Evolutionary conservation across 1,139 yeast species (phyloP).

Genomic region (Nakaseomyces sp.): DNA sequence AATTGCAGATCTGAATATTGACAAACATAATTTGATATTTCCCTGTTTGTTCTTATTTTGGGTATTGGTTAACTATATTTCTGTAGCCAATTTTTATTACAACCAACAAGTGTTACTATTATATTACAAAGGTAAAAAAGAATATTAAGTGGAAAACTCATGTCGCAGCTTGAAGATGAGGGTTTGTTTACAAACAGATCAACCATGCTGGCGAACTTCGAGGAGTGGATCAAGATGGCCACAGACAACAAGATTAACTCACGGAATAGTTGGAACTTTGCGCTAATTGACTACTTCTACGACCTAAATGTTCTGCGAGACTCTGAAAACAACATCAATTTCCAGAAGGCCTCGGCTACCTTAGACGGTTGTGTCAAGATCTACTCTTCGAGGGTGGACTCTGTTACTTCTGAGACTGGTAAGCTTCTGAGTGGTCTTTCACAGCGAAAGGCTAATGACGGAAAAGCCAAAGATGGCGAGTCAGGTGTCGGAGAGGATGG

Average conservation of each 20-base stretch:
- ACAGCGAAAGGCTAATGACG: slow-evolving; percentile 17
- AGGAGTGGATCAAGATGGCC: slow-evolving; percentile 86
- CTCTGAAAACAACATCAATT: slow-evolving; percentile 29
- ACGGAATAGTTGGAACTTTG: slow-evolving; percentile 70
- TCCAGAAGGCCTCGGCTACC: slow-evolving; percentile 71
- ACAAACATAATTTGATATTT: too few species aligned
- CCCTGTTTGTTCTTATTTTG: too few species aligned
- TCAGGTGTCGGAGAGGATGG: slow-evolving; percentile 26
- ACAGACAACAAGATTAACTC: slow-evolving; percentile 74
- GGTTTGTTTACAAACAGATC: slow-evolving; percentile 31
- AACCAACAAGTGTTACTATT: too few species aligned
- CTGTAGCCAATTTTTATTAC: too few species aligned
- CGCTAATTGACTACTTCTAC: slow-evolving; percentile 71
- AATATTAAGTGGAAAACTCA: too few species aligned
- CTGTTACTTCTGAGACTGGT: slow-evolving; percentile 88
- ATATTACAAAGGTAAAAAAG: too few species aligned
- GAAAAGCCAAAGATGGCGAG: slow-evolving; percentile 17
- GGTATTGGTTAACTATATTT: too few species aligned
- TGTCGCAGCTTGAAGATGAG: slow-evolving; percentile 11
- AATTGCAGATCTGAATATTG: too few species aligned
- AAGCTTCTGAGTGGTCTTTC: slow-evolving; percentile 63
- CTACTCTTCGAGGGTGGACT: slow-evolving; percentile 78
- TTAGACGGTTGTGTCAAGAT: slow-evolving; percentile 82
- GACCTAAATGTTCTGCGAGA: slow-evolving; percentile 31
- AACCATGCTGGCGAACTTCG: slow-evolving; percentile 59